Evolutionary conservation across 225 moss, liverwort and hornwort species (phyloP), one percentile per base, ranked within the genome.

Genomic region (Climacium dendroides): DNA sequence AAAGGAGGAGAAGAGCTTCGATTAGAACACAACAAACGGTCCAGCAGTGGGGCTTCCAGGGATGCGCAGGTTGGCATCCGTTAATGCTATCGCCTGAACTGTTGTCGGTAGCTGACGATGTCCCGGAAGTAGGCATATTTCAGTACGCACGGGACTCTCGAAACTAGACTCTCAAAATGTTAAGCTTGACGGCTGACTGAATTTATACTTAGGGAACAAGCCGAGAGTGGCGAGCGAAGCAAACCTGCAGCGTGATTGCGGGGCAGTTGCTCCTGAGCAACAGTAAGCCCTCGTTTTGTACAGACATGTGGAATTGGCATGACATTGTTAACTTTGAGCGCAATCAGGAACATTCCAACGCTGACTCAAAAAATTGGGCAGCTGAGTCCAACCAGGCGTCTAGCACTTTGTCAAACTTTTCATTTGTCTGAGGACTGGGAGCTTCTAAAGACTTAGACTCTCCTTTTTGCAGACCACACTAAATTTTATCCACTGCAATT

Each of bases 181-280:
- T 13, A 0, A 35, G 2, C 22, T 24, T 13, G 23, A n/a, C 1
- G 35, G 3, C 9, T 50, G 23, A 4, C 23, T 54, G 25, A 2
- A 6, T 15, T 24, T 74, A 20, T 23, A n/a, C n/a, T n/a, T n/a
- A n/a, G n/a, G n/a, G n/a, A n/a, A n/a, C n/a, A n/a, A n/a, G n/a
- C n/a, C n/a, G n/a, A n/a, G n/a, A n/a, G n/a, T n/a, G n/a, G n/a
- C n/a, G n/a, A n/a, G n/a, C n/a, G n/a, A n/a, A n/a, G n/a, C n/a
- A n/a, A n/a, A n/a, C n/a, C n/a, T n/a, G n/a, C n/a, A n/a, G n/a
- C n/a, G n/a, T n/a, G n/a, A n/a, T n/a, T n/a, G n/a, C n/a, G n/a
- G n/a, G n/a, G 45, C 45, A 45, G 45, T 5, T 20, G 11, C 66
- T 35, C 35, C 35, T 65, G 35, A 19, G 15, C 19, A 19, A 6